Conservation (phyloP, 2,329 filamentous ascomycete genomes). For the Myriosclerotinia scirpicola region DNA sequence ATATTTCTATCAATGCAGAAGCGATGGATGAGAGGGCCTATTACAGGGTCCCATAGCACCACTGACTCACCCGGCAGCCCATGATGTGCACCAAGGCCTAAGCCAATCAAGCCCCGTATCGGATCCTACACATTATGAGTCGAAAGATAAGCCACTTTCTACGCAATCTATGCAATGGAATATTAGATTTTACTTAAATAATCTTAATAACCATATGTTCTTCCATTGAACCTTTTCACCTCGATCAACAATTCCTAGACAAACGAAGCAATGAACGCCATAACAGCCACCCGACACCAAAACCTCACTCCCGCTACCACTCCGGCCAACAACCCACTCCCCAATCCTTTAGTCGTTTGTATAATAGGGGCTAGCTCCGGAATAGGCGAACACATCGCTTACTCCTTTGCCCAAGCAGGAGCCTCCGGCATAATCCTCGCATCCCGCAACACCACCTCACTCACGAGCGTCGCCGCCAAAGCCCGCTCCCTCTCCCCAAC, state of each 20-base stretch:
- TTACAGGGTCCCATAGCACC: no score
- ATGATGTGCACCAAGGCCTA: neutral
- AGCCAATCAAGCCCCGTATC: neutral
- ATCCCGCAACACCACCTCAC: constrained; percentile 3
- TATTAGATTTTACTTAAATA: neutral
- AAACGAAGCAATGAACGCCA: constrained; percentile 6
- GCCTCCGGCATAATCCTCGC: constrained; percentile 21
- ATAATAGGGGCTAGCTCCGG: constrained; percentile 24
- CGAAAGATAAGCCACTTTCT: neutral
- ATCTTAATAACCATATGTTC: neutral
- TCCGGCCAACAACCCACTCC: constrained; percentile 17
- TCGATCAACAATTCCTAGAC: neutral
- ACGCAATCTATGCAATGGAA: neutral
- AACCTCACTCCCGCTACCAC: constrained; percentile 3
- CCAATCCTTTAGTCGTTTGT: constrained; percentile 11
- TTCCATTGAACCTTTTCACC: neutral
- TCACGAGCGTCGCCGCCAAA: constrained; percentile 13
- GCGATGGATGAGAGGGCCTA: no score
- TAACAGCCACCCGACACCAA: constrained; percentile 14
- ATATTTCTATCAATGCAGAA: no score
- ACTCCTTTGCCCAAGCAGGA: constrained; percentile 17
- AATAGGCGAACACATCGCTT: constrained; percentile 25
- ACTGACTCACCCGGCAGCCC: no score
- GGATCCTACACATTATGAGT: constrained; percentile 18
- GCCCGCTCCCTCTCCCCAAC: neutral